Percentiles rank a stretch among this genome's conserved stretches.
Evolutionary conservation across 208 protist species (phyloP).

Genomic region (Phytomonas serpens): DNA sequence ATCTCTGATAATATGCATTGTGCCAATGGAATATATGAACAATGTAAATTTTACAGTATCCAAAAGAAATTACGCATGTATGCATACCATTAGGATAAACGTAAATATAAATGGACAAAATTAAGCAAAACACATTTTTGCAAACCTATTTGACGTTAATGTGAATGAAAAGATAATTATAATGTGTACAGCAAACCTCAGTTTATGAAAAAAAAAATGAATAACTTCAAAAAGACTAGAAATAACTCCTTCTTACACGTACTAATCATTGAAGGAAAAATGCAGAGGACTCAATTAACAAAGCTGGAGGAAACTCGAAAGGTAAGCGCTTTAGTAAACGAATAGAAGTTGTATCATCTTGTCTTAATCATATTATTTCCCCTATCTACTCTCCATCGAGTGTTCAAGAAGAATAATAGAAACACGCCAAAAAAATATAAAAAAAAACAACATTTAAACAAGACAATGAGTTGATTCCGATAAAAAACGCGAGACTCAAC

Average conservation of each 20-base stretch:
- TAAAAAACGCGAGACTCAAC: background rate
- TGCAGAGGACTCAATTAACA: background rate
- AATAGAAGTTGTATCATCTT: too few species aligned
- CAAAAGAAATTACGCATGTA: too few species aligned
- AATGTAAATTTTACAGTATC: too few species aligned
- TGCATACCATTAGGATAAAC: background rate
- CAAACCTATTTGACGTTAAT: background rate
- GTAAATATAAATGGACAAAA: constrained; percentile 10
- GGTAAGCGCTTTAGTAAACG: too few species aligned
- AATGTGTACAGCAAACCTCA: constrained; percentile 9
- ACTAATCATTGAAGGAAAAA: constrained; percentile 7
- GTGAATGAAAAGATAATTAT: background rate
- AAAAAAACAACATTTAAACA: background rate
- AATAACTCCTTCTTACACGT: constrained; percentile 5
- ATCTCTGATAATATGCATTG: too few species aligned
- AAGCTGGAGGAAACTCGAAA: background rate
- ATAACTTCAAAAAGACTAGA: background rate
- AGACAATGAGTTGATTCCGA: background rate
- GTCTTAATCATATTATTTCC: too few species aligned
- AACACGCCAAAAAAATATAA: background rate
- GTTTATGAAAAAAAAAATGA: constrained; percentile 17
- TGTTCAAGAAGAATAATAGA: background rate
- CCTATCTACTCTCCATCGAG: background rate
- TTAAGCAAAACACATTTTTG: constrained; percentile 7
- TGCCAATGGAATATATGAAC: too few species aligned